Evolutionary conservation across 2,329 filamentous ascomycete genomes (phyloP), one percentile per base, ranked within the genome.

Genomic region (Beauveria asiatica): DNA sequence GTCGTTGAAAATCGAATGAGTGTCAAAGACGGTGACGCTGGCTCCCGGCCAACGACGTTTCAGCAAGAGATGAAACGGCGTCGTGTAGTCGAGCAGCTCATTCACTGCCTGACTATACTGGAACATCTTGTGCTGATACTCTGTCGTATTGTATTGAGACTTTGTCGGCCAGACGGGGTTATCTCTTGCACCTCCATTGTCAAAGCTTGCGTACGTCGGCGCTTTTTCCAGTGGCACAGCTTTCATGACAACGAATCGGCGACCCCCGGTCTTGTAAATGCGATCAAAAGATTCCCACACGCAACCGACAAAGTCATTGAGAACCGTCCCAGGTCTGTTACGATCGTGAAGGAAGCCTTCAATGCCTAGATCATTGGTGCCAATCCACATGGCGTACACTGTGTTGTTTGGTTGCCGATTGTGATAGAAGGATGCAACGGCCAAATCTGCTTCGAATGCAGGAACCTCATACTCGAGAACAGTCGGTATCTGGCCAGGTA

Each of bases 331-430:
- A 0, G 74, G 66, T 5, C 79, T 71, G 68, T 90, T 85, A 25
- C 77, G 78, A 68, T 90, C 86, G 5, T 80, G 83, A 37, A 92
- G 70, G 68, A 92, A 87, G 9, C 81, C 86, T 56, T 78, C 72
- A 60, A 76, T 78, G 23, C 89, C 88, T 10, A 93, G 75, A 67
- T 94, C 89, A 68, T 93, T 93, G 25, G 88, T 92, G 3, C 89
- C 89, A 66, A 92, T 91, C 87, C 87, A 92, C 55, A 92, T 80
- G 1, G 84, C 80, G 67, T 91, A 92, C 2, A 90, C 84, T 0
- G 88, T 90, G 63, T 85, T 84, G 33, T 81, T 73, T 1, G 79
- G 66, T 2, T 76, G 78, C 50, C 78, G 72, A 64, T 76, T 66
- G 0, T 72, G 70, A 64, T 78, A 81, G 5, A 82, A 69, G 2